Conservation (phyloP, 306 rosid genomes). For the Biancaea sappan region DNA sequence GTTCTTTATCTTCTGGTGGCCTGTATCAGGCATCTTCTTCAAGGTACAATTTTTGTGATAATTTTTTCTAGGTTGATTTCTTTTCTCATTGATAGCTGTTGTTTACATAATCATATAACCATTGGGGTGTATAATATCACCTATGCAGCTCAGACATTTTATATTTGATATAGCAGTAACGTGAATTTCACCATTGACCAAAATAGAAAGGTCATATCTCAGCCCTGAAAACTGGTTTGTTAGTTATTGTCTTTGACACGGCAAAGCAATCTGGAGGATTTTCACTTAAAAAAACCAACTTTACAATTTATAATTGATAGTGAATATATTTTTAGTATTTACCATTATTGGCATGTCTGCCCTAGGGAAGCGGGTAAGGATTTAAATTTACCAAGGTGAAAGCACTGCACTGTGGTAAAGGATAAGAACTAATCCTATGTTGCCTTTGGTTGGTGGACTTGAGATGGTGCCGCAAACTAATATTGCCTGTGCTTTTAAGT, state of each 20-base stretch:
- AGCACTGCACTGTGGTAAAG: conserved; percentile 13
- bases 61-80: conserved; percentile 20
- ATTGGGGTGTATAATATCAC: too few species aligned
- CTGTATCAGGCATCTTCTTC: conserved; percentile 63
- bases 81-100: conserved; percentile 7
- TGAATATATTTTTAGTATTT: not conserved
- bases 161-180: not conserved
- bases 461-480: conserved; percentile 2
- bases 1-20: conserved; percentile 55
- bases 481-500: not conserved
- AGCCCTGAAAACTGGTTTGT: not conserved
- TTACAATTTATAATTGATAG: conserved; percentile 8
- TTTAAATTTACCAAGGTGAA: not conserved
- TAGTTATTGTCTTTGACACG: not conserved
- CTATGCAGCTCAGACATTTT: conserved; percentile 4
- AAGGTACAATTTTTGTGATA: conserved; percentile 55
- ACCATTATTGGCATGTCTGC: not conserved
- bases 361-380: not conserved
- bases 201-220: conserved; percentile 3
- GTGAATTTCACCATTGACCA: not conserved
- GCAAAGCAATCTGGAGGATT: not conserved
- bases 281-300: not conserved
- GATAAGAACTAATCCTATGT: not conserved
- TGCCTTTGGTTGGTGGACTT: not conserved
- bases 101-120: too few species aligned